phyloP scores from a whole-genome alignment of 73 alveolate species.

The Stentor roeselii region DNA sequence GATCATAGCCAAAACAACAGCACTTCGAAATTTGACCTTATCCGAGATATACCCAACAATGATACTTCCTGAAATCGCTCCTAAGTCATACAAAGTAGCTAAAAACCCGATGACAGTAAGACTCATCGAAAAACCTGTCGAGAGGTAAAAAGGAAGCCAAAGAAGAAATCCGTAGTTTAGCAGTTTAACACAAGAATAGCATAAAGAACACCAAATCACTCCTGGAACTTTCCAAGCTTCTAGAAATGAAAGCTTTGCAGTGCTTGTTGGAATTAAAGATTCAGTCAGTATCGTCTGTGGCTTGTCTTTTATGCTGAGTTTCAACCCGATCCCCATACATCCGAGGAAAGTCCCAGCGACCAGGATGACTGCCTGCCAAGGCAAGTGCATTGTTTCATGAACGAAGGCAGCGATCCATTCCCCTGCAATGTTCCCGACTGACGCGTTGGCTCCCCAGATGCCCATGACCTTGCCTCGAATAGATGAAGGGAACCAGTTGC shows the following conservation, averaged over 20 bases:
- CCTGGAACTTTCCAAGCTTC: constrained; percentile 8
- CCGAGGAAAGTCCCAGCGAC: not conserved
- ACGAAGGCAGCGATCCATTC: constrained; percentile 20
- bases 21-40: not conserved
- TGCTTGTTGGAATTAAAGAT: not conserved
- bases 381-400: not conserved
- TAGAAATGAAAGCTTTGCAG: not conserved
- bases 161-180: not conserved
- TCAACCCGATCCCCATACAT: not conserved
- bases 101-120: not conserved
- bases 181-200: not conserved
- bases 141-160: constrained; percentile 6
- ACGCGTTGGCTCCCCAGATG: constrained; percentile 44
- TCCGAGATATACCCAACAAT: not conserved
- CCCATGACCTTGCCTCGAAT: constrained; percentile 60
- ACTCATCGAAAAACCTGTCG: not conserved
- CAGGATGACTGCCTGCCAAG: not conserved
- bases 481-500: constrained; percentile 58
- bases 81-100: constrained; percentile 16
- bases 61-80: not conserved
- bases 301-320: not conserved
- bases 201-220: not conserved
- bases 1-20: not conserved
- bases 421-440: constrained; percentile 61
- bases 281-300: not conserved